These are phyloP conservation scores for Angophora floribunda DNA, from an alignment of 345 rosid species.

Conservation along the genomic window DNA sequence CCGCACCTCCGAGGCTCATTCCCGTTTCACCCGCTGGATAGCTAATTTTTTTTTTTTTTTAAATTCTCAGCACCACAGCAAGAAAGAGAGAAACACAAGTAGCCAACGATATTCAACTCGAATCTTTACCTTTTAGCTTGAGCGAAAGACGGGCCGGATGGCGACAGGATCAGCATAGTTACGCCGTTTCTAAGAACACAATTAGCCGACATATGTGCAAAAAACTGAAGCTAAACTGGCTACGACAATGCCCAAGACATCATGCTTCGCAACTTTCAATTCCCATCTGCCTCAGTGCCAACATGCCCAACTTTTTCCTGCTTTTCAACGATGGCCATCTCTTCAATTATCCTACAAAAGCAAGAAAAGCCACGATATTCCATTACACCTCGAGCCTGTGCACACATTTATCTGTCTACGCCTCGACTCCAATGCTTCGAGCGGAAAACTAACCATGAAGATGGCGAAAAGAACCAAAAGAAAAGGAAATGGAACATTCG, in stretches of 20 bases:
- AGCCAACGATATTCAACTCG: neutral
- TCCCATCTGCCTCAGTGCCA: neutral
- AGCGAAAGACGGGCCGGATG: neutral
- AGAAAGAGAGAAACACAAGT: neutral
- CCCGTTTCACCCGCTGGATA: neutral
- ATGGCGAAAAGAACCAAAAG: neutral
- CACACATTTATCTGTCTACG: neutral
- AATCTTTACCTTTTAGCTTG: neutral
- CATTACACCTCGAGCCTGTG: neutral
- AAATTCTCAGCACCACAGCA: neutral
- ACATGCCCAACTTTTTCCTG: neutral
- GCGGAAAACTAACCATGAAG: neutral
- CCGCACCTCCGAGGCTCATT: slow-evolving; percentile 1
- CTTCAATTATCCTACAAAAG: neutral
- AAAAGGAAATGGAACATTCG: neutral
- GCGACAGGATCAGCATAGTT: neutral
- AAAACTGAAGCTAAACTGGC: neutral
- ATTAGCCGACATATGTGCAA: neutral
- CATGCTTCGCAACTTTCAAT: neutral
- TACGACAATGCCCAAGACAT: neutral
- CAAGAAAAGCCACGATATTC: neutral
- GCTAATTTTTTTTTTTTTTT: neutral
- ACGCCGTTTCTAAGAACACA: neutral
- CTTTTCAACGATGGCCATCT: neutral
- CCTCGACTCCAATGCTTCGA: neutral